Evolutionary conservation across 1,284 basidiomycete species (phyloP), one percentile per base, ranked within the genome.

Genomic region (Sanghuangporus sanghuang): DNA sequence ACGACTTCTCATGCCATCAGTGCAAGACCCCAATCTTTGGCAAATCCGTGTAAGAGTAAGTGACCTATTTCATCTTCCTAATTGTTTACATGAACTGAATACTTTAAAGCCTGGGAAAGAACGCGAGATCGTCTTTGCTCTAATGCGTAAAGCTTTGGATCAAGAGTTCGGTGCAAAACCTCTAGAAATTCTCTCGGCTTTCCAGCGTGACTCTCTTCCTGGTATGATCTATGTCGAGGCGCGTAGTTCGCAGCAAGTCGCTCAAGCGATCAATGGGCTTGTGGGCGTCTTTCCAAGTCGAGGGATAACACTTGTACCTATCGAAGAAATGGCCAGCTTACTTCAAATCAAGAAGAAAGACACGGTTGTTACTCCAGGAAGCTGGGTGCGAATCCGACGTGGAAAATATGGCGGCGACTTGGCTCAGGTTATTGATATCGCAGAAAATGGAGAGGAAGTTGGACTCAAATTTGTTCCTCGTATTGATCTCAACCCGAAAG

Each of bases 181-280:
- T 0, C 84, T 98, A 61, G 84, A 85, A 36, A 95, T 99, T 69
- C 80, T 92, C 57, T 96, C 96, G 6, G 93, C 93, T 1, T 99
- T 99, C 76, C 93, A 96, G 75, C 90, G 96, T 56, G 96, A 98
- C 73, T 96, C 96, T 1, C 81, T 99, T 2, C 89, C 92, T 0
- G 96, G 96, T 0, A 93, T 95, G 84, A 90, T 99, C 69, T 99
- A 98, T 73, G 87, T 99, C 62, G 96, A 99, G 76, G 95, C 96
- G 6, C 85, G 92, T 55, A 90, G 90, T 67, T 85, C 93, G 35
- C 89, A 93, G 64, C 88, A 95, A 70, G 96, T 98, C 64, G 85
- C 83, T 68, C 84, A 90, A 57, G 95, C 96, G 2, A 86, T 93
- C 72, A 84, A 87, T 63, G 96, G 96, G 39, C 87, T 99, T 50